Evolutionary conservation across 257 asterid species (phyloP).

Genomic region (Jacaranda mimosifolia): DNA sequence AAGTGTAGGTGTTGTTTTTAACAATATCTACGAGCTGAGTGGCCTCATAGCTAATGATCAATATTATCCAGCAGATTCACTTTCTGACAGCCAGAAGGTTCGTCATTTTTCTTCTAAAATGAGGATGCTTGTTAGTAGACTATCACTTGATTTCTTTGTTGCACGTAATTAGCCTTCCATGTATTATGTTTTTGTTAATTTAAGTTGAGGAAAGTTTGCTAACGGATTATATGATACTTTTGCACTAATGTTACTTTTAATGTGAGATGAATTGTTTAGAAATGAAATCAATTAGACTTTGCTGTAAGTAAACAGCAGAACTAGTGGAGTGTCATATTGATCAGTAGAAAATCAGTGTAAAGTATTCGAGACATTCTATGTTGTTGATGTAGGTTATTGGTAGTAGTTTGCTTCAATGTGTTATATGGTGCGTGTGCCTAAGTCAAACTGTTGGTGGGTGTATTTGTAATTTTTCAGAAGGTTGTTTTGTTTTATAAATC

Average conservation of each 20-base stretch:
- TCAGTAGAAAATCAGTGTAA: background rate
- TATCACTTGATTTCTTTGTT: conserved; percentile 29
- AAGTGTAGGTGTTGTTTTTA: conserved; percentile 82
- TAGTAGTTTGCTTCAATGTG: background rate
- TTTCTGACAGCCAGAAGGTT: conserved; percentile 97
- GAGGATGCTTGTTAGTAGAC: conserved; percentile 3
- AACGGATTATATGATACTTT: background rate
- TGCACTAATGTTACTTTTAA: background rate
- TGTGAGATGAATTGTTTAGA: background rate
- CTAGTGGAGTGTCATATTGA: background rate
- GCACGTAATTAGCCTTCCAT: background rate
- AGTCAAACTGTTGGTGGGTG: background rate
- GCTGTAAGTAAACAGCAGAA: background rate
- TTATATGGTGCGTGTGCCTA: background rate
- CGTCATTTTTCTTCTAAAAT: conserved; percentile 28
- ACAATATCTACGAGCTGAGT: conserved; percentile 88
- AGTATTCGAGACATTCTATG: background rate
- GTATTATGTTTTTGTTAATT: background rate
- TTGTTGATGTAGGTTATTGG: background rate
- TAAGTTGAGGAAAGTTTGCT: background rate
- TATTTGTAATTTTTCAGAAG: background rate
- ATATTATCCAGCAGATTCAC: conserved; percentile 84
- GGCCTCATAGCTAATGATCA: conserved; percentile 89
- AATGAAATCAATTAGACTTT: background rate
- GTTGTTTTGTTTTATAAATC: background rate